Base-by-base conservation (phyloP, 768 basidiomycete genomes). In the Austroboletus festivus region DNA sequence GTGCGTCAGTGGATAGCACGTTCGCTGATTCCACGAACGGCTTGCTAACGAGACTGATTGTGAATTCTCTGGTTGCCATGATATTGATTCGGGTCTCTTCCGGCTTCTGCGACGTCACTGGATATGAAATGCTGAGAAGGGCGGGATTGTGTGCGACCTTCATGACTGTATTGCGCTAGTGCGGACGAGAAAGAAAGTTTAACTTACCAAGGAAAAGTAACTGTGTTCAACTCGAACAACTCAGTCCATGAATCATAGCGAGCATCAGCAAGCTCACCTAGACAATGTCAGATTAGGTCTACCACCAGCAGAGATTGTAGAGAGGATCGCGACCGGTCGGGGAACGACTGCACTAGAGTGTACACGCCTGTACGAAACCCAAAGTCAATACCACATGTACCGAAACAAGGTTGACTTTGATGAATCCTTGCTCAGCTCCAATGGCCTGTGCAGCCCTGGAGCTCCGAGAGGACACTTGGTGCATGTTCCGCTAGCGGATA, bases 71-170 rank as follows among this genome's bases (percentile, higher is more conserved):
- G 15, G 79, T 84, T 0, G 71, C 68, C 42, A 77, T 64, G 52
- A 88, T 84, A 52, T 89, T 89, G 50, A 75, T 72, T 42, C 79
- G 73, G 16, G 82, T 84, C 59, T 89, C 84, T 60, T 82, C 80
- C 33, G 73, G 71, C 30, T 69, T 65, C 22, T 68, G 69, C 34
- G 66, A 68, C 19, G 71, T 71, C 38, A 75, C 57, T 21, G 71
- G 70, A 61, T 85, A 80, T 6, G 82, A 83, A 41, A 89, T 58
- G 65, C 79, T 80, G 54, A 90, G 56, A 48, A 83, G 68, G 1
- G 87, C 83, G 3, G 86, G 87, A 49, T 85, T 74, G 60, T 81
- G 77, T 15, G 81, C 74, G 35, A 82, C 72, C 82, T 51, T 48
- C 12, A 49, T 18, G 19, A 34, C 45, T 46, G 52, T 47, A 48